A percentile compares a stretch with the other conserved stretches of the same genome.
phyloP scores from a whole-genome alignment of 257 asterid species.

The Penstemon eatonii region DNA sequence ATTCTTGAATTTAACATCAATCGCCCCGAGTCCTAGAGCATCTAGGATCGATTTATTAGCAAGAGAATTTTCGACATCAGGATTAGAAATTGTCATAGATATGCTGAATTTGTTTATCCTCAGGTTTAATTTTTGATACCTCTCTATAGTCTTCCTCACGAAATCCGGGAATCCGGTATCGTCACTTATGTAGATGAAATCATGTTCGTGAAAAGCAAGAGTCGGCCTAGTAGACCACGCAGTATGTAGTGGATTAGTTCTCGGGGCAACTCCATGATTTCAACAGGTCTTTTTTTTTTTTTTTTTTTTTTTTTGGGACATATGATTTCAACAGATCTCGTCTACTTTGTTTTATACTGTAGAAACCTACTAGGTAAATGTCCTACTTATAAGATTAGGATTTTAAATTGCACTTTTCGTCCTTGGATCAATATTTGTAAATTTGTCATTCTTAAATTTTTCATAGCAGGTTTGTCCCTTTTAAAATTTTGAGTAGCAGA shows the following conservation, averaged over 20 bases:
- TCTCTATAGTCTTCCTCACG: constrained; percentile 7
- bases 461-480: no score
- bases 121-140: constrained; percentile 19
- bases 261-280: no score
- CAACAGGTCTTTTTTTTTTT: no score
- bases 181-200: not conserved
- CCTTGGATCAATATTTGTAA: no score
- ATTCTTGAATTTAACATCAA: not conserved
- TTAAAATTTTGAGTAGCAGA: no score
- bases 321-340: no score
- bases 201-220: not conserved
- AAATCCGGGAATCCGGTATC: not conserved
- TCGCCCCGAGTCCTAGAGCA: constrained; percentile 15
- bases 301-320: no score
- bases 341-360: no score
- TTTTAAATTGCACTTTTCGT: no score
- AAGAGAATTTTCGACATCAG: not conserved
- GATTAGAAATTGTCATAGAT: not conserved
- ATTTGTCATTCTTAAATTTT: no score
- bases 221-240: constrained; percentile 32
- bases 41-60: constrained; percentile 11
- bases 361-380: no score
- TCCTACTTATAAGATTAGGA: no score
- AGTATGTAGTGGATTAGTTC: not conserved
- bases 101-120: constrained; percentile 20